These are phyloP conservation scores for Eucalyptus pauciflora DNA, from an alignment of 345 rosid species.

Conservation along the genomic window DNA sequence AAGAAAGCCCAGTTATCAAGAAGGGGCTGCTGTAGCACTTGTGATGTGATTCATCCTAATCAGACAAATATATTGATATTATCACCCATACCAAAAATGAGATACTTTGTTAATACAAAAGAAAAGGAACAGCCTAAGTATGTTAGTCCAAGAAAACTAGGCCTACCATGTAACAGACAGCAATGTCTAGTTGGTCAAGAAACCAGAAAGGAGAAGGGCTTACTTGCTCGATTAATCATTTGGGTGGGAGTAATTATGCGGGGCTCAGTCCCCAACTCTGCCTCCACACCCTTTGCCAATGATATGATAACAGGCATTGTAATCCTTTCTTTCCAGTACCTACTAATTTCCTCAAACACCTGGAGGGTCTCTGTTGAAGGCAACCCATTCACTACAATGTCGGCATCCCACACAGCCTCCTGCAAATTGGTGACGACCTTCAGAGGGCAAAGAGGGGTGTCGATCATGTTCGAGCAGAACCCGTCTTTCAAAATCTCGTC, in stretches of 20 bases:
- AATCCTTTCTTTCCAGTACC: conserved; percentile 86
- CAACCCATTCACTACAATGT: conserved; percentile 85
- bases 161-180: neutral
- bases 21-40: neutral
- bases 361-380: conserved; percentile 80
- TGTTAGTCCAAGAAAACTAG: neutral
- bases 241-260: conserved; percentile 89
- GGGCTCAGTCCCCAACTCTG: conserved; percentile 70
- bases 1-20: neutral
- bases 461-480: conserved; percentile 93
- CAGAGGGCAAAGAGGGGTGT: conserved; percentile 82
- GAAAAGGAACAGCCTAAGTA: neutral
- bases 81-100: neutral
- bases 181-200: neutral
- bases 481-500: conserved; percentile 98
- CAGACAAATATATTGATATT: neutral
- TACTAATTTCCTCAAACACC: conserved; percentile 85
- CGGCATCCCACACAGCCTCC: conserved; percentile 99
- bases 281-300: conserved; percentile 87
- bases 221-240: conserved; percentile 88
- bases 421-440: conserved; percentile 93
- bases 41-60: neutral
- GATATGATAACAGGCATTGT: conserved; percentile 69
- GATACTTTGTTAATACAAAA: neutral
- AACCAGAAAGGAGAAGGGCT: conserved; percentile 7